These are phyloP conservation scores for Erigeron philadelphicus DNA, from an alignment of 140 eudicot genomes.

Conservation along the genomic window DNA sequence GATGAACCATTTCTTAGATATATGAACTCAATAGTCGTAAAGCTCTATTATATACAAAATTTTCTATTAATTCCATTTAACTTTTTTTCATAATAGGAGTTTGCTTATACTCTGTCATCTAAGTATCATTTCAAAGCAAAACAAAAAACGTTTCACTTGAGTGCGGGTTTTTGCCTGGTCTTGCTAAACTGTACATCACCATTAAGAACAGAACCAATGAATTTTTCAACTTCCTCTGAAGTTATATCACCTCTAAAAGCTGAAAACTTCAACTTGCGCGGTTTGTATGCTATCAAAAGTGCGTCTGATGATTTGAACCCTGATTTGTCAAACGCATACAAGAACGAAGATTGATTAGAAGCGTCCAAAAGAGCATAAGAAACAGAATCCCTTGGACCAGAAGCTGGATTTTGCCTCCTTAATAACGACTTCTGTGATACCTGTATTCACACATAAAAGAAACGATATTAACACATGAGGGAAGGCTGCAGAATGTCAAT, in stretches of 20 bases:
- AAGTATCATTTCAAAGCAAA: conserved; percentile 20
- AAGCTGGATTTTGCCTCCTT: conserved; percentile 42
- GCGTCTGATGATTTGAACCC: conserved; percentile 54
- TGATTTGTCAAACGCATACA: conserved; percentile 55
- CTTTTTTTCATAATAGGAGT: not conserved
- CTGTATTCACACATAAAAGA: conserved; percentile 30
- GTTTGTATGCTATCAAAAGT: conserved; percentile 73
- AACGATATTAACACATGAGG: conserved; percentile 7
- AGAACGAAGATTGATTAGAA: conserved; percentile 49
- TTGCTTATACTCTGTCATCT: conserved; percentile 6
- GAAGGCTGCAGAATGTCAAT: not conserved
- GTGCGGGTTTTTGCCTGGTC: conserved; percentile 49
- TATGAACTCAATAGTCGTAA: not conserved
- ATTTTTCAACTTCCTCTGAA: conserved; percentile 58
- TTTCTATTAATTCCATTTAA: not conserved
- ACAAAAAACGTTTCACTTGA: conserved; percentile 33
- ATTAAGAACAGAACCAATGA: conserved; percentile 65
- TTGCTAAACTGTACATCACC: conserved; percentile 84
- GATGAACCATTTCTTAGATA: too few relatives aligned
- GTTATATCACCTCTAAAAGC: conserved; percentile 46
- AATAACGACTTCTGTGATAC: conserved; percentile 69
- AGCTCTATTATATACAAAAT: not conserved
- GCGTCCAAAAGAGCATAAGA: conserved; percentile 67
- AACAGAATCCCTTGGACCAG: conserved; percentile 54
- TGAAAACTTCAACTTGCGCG: conserved; percentile 62